These are phyloP conservation scores for Entomortierella parvispora DNA, from an alignment of 192 early-diverging fungal species.

Conservation along the genomic window DNA sequence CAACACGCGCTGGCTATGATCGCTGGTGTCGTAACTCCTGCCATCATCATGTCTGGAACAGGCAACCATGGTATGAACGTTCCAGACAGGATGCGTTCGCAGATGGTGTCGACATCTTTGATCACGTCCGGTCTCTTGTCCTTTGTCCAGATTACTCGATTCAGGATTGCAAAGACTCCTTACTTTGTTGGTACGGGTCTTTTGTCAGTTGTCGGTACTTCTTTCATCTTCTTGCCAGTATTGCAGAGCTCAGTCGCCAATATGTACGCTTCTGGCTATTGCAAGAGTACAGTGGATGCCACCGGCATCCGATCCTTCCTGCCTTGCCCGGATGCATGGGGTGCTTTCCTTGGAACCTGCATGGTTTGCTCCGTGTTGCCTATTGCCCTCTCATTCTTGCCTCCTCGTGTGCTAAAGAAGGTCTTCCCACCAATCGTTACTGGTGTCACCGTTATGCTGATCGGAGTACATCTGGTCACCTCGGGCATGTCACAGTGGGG, in stretches of 20 bases:
- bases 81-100: constrained; percentile 24
- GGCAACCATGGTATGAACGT: constrained; percentile 41
- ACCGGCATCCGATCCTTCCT: constrained; percentile 45
- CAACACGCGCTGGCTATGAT: constrained; percentile 52
- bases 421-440: constrained; percentile 68
- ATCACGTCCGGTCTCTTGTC: constrained; percentile 64
- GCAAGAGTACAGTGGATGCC: constrained; percentile 42
- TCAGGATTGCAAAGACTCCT: constrained; percentile 44
- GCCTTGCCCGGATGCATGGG: constrained; percentile 61
- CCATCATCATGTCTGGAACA: constrained; percentile 44
- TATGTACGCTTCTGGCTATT: constrained; percentile 53
- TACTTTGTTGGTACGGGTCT: constrained; percentile 61
- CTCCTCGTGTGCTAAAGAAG: constrained; percentile 56
- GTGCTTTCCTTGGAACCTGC: constrained; percentile 62
- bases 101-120: constrained; percentile 62
- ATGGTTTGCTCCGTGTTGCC: constrained; percentile 60
- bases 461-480: constrained; percentile 56
- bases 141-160: constrained; percentile 64
- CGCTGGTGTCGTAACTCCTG: constrained; percentile 47
- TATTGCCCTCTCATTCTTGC: constrained; percentile 58
- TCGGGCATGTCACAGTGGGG: constrained; percentile 62
- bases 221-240: constrained; percentile 62
- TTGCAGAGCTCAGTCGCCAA: constrained; percentile 56
- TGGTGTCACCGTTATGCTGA: constrained; percentile 60
- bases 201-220: constrained; percentile 62